These are phyloP conservation scores for Mortierella sp. DNA, from an alignment of 371 early-diverging fungal species.

Conservation along the genomic window DNA sequence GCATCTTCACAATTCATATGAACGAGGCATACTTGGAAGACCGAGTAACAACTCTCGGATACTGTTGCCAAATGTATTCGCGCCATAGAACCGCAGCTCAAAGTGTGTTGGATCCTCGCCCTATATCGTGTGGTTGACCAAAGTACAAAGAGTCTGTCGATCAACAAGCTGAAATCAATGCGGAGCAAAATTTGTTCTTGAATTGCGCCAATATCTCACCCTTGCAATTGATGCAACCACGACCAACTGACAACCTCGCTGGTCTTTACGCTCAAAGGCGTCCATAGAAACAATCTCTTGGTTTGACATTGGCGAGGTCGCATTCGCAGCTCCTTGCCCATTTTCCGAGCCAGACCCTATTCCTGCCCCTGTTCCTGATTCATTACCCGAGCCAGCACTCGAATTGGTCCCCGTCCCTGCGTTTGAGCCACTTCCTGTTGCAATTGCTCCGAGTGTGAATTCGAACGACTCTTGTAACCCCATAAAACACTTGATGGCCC, in stretches of 20 bases:
- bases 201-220: slow-evolving; percentile 1
- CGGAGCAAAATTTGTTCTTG: background rate
- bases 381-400: background rate
- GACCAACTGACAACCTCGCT: slow-evolving; percentile 46
- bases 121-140: slow-evolving; percentile 5
- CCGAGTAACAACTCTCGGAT: slow-evolving; percentile 33
- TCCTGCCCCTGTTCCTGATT: slow-evolving; percentile 1
- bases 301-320: slow-evolving; percentile 4
- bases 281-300: slow-evolving; percentile 52
- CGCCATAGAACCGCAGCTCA: slow-evolving; percentile 47
- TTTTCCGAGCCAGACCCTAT: slow-evolving; percentile 4
- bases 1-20: background rate
- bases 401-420: background rate
- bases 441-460: slow-evolving; percentile 14
- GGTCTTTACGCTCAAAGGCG: slow-evolving; percentile 44
- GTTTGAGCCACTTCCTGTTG: background rate
- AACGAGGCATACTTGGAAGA: slow-evolving; percentile 31
- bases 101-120: slow-evolving; percentile 41
- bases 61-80: slow-evolving; percentile 36
- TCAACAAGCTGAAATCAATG: background rate
- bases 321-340: background rate
- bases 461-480: slow-evolving; percentile 44
- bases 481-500: slow-evolving; percentile 26
- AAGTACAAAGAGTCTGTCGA: background rate
- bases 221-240: slow-evolving; percentile 37